phyloP scores from a whole-genome alignment of 192 early-diverging fungal species.

The Backusella morwellensis region DNA sequence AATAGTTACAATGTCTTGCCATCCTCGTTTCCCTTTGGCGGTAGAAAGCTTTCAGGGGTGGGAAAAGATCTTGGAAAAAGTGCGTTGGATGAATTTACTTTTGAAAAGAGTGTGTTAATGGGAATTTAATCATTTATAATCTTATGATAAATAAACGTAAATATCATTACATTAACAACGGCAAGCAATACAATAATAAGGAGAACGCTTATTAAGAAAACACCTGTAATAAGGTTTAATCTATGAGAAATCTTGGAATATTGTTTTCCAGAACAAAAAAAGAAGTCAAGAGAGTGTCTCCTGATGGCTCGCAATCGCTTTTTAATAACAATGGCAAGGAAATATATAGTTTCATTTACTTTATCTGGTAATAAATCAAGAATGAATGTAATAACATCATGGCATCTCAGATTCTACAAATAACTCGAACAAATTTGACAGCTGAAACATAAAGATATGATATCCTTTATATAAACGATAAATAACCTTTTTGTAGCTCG shows the following conservation, averaged over 20 bases:
- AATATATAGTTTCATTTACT: too few species aligned
- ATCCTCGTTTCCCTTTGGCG: slow-evolving; percentile 59
- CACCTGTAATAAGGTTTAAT: background rate
- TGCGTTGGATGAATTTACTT: slow-evolving; percentile 51
- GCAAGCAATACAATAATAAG: background rate
- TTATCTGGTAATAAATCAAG: too few species aligned
- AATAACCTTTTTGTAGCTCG: background rate
- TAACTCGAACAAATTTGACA: background rate
- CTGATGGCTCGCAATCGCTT: slow-evolving; percentile 46
- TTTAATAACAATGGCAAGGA: background rate
- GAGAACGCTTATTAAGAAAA: background rate
- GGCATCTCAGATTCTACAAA: background rate
- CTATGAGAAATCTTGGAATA: background rate
- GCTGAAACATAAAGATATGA: background rate
- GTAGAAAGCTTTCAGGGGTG: slow-evolving; percentile 56
- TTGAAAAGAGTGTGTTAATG: slow-evolving; percentile 40
- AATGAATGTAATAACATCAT: too few species aligned
- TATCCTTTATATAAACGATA: background rate
- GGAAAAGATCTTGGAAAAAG: slow-evolving; percentile 56
- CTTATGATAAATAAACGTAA: background rate
- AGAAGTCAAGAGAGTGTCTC: slow-evolving; percentile 62
- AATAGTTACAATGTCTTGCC: slow-evolving; percentile 59
- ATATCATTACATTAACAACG: background rate
- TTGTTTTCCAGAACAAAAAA: too few species aligned
- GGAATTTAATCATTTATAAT: background rate